Evolutionary conservation across 371 early-diverging fungal species (phyloP), one percentile per base, ranked within the genome.

Genomic region (Haplosporangium sp.): DNA sequence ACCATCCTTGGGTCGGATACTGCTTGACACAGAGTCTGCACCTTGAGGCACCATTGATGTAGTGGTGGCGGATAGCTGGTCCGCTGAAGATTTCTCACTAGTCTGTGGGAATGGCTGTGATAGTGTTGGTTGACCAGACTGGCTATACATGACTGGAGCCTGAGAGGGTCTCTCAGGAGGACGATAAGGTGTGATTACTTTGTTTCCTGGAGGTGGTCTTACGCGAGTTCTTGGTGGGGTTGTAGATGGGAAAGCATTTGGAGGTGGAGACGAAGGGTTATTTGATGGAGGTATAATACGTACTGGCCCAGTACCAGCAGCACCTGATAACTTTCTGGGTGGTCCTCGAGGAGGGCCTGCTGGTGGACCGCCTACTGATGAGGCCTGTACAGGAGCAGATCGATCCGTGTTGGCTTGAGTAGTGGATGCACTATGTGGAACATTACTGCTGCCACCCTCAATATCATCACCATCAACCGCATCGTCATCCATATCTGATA

Each of bases 161-260:
- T 82, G 82, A 11, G 82, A 76, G 11, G 82, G 82, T 20, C 76
- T 58, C 72, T 82, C 76, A 10, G 82, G 82, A 11, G 82, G 82
- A 17, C 72, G 72, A 61, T 82, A 82, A 8, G 82, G 82, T 1
- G 75, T 67, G 50, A 53, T 45, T 20, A 40, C 62, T 34, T 76
- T 67, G 61, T 74, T 72, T n/a, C 73, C 76, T 27, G 82, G 82
- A 40, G 82, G 82, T 17, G 82, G 82, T 42, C 82, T 56, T 7
- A 72, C 73, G 4, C 82, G 72, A 2, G 76, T 44, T 45, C 67
- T 56, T 4, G 64, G 74, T 44, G 56, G 74, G 20, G 56, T 61
- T 38, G 71, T 17, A 7, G 74, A 27, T 11, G 69, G 81, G 60
- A 79, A 79, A n/a, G 75, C 75, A 39, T 65, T 79, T 19, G 66